A percentile compares a stretch with the other conserved stretches of the same genome.
Conservation (phyloP, 306 rosid genomes). For the Malus fusca region DNA sequence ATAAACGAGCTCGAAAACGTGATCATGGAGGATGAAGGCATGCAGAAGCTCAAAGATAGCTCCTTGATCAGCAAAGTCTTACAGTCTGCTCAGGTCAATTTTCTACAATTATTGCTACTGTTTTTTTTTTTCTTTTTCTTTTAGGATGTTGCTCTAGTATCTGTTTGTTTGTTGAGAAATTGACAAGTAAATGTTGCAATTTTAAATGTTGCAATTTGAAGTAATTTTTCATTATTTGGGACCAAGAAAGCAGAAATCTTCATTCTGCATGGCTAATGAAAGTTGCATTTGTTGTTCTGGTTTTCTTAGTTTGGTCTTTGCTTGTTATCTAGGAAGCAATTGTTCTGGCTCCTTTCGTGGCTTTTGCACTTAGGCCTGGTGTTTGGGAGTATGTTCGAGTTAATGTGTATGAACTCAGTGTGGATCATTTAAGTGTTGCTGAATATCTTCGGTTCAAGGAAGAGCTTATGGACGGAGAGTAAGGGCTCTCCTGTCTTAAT, state of each 20-base stretch:
- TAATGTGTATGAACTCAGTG: conserved; percentile 58
- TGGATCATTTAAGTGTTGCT: conserved; percentile 62
- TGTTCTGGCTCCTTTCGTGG: conserved; percentile 69
- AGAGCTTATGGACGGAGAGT: conserved; percentile 56
- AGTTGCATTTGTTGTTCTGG: background rate
- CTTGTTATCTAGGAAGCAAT: conserved; percentile 47
- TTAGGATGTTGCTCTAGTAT: background rate
- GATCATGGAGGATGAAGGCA: conserved; percentile 23
- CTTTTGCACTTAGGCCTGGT: conserved; percentile 74
- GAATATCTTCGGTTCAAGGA: conserved; percentile 73
- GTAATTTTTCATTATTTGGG: background rate
- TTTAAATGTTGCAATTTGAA: background rate
- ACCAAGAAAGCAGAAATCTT: background rate
- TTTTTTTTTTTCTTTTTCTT: background rate
- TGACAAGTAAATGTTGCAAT: background rate
- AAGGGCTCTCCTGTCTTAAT: conserved; percentile 24
- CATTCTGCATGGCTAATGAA: background rate
- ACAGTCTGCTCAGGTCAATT: conserved; percentile 40
- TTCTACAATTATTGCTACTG: too few relatives aligned
- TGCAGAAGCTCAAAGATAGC: conserved; percentile 28
- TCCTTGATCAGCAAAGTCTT: conserved; percentile 34
- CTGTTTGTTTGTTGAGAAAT: background rate
- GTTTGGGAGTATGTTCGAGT: conserved; percentile 77
- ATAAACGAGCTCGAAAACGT: conserved; percentile 25
- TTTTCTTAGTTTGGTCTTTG: conserved; percentile 1